These are phyloP conservation scores for Yamadazyma atlantica DNA, from an alignment of 1,139 yeast species.

Conservation along the genomic window DNA sequence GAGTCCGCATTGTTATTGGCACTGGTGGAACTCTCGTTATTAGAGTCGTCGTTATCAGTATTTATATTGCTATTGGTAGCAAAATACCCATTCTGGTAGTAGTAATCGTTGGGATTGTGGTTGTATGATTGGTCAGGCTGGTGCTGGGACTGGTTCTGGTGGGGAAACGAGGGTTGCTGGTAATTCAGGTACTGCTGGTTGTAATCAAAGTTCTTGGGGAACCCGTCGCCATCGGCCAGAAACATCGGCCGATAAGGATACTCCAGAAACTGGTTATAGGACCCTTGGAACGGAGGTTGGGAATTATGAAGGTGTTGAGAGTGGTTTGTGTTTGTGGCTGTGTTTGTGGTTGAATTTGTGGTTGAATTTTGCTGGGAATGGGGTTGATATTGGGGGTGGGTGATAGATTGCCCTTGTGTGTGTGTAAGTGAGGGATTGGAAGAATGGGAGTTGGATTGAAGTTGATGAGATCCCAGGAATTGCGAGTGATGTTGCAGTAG, in stretches of 20 bases:
- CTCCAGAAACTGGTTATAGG: neutral
- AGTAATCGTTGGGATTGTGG: neutral
- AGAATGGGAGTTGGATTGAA: neutral
- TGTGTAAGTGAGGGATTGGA: too few species aligned
- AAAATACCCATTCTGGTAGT: neutral
- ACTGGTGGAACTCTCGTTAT: neutral
- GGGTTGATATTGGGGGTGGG: neutral
- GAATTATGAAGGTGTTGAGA: neutral
- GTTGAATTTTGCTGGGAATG: neutral
- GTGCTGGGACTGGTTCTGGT: neutral
- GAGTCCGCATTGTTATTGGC: neutral
- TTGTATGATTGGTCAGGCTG: neutral
- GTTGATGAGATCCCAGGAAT: neutral
- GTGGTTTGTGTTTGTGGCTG: too few species aligned
- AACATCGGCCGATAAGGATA: neutral
- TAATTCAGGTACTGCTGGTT: neutral
- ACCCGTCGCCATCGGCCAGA: neutral
- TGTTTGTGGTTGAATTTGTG: too few species aligned
- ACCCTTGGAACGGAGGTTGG: neutral
- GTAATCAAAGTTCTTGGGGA: neutral
- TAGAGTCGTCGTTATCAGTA: neutral
- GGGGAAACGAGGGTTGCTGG: neutral
- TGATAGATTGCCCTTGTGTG: too few species aligned
- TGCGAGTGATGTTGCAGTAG: neutral
- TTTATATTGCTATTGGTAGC: too few species aligned